Evolutionary conservation across 2,329 filamentous ascomycete species (phyloP), one percentile per base, ranked within the genome.

Genomic region (Arthroderma sp.): DNA sequence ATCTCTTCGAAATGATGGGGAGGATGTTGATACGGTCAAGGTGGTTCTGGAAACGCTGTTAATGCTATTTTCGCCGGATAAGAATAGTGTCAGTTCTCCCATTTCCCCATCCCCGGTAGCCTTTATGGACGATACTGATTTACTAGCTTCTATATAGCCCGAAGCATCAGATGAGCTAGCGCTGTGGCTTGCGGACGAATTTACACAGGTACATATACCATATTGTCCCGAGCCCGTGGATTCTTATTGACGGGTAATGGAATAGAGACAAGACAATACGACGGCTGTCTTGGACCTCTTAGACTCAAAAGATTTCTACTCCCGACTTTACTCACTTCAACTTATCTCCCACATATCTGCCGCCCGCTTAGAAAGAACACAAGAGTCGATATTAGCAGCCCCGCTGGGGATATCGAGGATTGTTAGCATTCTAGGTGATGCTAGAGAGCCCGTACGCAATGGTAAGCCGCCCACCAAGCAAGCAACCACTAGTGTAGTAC

Each of bases 81-180:
- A 73, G 56, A 68, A 68, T 40, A 80, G 78, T 57, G 73, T 76
- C 52, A 51, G 73, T 69, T 29, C 50, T 48, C 27, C 27, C 9
- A 9, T 43, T 36, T 29, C 32, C 36, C 27, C 7, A 15, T 22
- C 10, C 29, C 33, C 36, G 38, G 43, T 50, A 39, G 44, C 42
- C 42, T n/a, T 9, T 37, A 29, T 38, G 7, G 9, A 40, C 10
- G n/a, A 38, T 53, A 45, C 58, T 63, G 49, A 62, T 46, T 38
- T 36, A 41, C 15, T 22, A 22, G 22, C 32, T 37, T 49, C 28
- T 33, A 22, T 51, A 72, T 59, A 93, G 86, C 71, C 86, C 30
- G 89, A 96, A 73, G 86, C 89, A 44, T 94, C 89, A 9, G 89
- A 96, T 52, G 91, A 98, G 65, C 93, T 98, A 55, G 83, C 83